Evolutionary conservation across 495 filamentous ascomycete genomes (phyloP).

Genomic region (Penicillium silybi): DNA sequence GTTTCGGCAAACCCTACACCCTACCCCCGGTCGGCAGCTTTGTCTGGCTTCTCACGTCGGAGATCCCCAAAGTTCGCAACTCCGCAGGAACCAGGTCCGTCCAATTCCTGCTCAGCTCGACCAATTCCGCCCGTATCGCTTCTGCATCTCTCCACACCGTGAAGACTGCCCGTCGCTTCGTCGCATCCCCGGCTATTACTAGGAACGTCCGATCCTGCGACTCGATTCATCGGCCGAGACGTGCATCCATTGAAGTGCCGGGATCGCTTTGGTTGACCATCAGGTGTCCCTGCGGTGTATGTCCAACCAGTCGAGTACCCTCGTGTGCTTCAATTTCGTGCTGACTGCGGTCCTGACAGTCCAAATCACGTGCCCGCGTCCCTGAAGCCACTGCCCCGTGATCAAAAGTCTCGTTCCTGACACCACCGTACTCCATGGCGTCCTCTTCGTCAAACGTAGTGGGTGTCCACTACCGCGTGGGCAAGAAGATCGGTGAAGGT

Average conservation of each 20-base stretch:
- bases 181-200: background rate
- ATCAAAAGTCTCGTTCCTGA: conserved; percentile 20
- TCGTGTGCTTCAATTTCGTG: conserved; percentile 5
- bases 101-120: conserved; percentile 7
- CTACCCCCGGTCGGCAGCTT: conserved; percentile 7
- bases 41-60: conserved; percentile 1
- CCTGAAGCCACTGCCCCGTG: conserved; percentile 25
- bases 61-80: background rate
- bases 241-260: conserved; percentile 13
- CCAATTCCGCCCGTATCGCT: conserved; percentile 8
- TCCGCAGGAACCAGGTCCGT: background rate
- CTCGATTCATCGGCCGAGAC: conserved; percentile 7
- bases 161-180: background rate
- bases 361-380: conserved; percentile 28
- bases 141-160: background rate
- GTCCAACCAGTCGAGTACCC: conserved; percentile 1
- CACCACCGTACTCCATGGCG: conserved; percentile 56
- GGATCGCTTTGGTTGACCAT: conserved; percentile 9
- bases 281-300: conserved; percentile 18
- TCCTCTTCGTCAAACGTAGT: conserved; percentile 98
- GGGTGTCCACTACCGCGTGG: conserved; percentile 97
- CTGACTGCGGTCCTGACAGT: conserved; percentile 19
- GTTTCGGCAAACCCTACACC: conserved; percentile 1
- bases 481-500: conserved; percentile 99
- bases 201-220: conserved; percentile 2